Evolutionary conservation across 371 early-diverging fungal genomes (phyloP), one percentile per base, ranked within the genome.

Genomic region (Haplosporangium sp.): DNA sequence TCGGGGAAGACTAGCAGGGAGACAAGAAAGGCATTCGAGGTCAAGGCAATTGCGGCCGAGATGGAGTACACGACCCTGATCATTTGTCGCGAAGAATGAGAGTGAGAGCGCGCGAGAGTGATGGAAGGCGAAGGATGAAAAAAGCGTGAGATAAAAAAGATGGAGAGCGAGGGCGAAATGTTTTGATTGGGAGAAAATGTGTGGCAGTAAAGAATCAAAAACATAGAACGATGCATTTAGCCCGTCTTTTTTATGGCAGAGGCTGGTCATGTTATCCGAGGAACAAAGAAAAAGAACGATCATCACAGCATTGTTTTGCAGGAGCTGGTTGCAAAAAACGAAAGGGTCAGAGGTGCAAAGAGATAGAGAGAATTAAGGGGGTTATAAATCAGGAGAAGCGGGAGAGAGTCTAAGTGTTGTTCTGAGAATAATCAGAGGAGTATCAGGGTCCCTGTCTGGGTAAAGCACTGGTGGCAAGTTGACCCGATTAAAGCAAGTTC

Each of bases 11-110:
- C 9, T 42, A 75, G 64, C 5, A 81, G 48, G 0, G 81, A 81
- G 43, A 81, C 13, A 11, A 81, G 61, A 45, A 81, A 81, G 45
- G 58, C 81, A n/a, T 81, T 81, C 43, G 77, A 81, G n/a, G 72
- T 65, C 0, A 80, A 42, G 16, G 80, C 65, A 5, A 80, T 40
- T 9, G 73, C 80, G 5, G 73, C 80, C 8, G 80, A 73, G 59
- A 80, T 58, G 6, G 80, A 63, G 57, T 69, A 73, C 12, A 76
- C 12, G 43, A 36, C 43, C 8, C 66, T 43, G 36, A 73, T 65
- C 72, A 68, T 68, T n/a, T 8, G 21, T 36, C 38, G 14, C 43
- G 37, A 14, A 16, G 12, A 23, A 48, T 10, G 42, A 7, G 48
- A 21, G 21, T 41, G 36, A 18, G 12, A 37, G 50, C 12, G 54